phyloP scores from a whole-genome alignment of 2,329 filamentous ascomycete species.

The Fonsecaea nubica region DNA sequence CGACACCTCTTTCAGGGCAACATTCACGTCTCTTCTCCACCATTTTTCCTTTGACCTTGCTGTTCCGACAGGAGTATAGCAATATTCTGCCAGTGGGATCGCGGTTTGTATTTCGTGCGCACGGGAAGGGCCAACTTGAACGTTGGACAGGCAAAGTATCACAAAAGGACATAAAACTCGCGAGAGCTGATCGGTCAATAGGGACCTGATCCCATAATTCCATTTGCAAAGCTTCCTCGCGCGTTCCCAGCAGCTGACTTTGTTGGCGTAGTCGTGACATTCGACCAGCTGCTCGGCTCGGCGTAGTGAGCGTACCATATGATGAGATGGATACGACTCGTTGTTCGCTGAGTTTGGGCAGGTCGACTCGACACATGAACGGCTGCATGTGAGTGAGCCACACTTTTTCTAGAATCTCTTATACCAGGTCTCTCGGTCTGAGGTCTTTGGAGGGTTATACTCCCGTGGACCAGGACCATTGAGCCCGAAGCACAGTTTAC shows the following conservation, averaged over 20 bases:
- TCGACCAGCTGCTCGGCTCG: not conserved
- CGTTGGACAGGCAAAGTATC: slow-evolving; percentile 36
- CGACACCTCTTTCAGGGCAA: not conserved
- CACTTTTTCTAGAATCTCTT: not conserved
- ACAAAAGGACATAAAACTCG: slow-evolving; percentile 30
- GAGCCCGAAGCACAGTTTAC: too few species aligned
- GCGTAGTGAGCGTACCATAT: not conserved
- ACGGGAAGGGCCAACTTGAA: slow-evolving; percentile 9
- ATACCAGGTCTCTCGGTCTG: not conserved
- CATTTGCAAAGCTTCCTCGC: slow-evolving; percentile 20
- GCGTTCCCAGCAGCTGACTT: slow-evolving; percentile 33
- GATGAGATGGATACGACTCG: not conserved
- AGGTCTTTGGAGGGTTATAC: not conserved
- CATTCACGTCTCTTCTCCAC: slow-evolving; percentile 1
- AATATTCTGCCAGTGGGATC: slow-evolving; percentile 7
- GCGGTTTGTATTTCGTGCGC: slow-evolving; percentile 27
- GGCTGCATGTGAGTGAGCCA: slow-evolving; percentile 1
- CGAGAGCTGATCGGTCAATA: slow-evolving; percentile 39
- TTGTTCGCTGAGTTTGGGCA: not conserved
- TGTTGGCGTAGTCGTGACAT: slow-evolving; percentile 31
- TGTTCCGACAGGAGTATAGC: not conserved
- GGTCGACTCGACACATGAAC: not conserved
- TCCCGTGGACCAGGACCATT: too few species aligned
- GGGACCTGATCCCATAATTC: slow-evolving; percentile 38
- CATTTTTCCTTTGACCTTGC: not conserved